Evolutionary conservation across 139 green algal genomes (phyloP).

Genomic region (Dunaliella primolecta): DNA sequence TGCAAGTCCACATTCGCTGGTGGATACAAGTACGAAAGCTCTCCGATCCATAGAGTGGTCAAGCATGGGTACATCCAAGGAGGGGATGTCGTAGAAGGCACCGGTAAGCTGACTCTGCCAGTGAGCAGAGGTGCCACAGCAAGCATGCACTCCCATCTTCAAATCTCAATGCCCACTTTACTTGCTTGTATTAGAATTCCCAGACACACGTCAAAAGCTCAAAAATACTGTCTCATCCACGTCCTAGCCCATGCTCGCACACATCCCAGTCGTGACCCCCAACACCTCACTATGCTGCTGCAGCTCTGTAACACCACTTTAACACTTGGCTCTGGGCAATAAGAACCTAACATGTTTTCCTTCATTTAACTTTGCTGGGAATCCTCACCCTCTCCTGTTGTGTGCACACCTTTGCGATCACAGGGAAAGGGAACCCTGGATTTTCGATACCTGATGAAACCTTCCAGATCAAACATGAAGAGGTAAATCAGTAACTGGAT

Average conservation of each 20-base stretch:
- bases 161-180: background rate
- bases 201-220: background rate
- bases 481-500: background rate
- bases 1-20: conserved; percentile 1
- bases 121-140: no score
- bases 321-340: background rate
- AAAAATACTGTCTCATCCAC: background rate
- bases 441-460: conserved; percentile 41
- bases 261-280: no score
- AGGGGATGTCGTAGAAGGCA: conserved; percentile 44
- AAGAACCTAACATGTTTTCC: background rate
- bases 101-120: no score
- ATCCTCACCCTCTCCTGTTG: background rate
- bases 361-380: background rate
- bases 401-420: background rate
- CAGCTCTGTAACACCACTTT: no score
- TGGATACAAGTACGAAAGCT: conserved; percentile 14
- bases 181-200: background rate
- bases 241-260: background rate
- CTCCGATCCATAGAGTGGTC: conserved; percentile 26
- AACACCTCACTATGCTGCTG: no score
- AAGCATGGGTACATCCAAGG: conserved; percentile 32
- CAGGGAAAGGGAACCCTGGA: conserved; percentile 39
- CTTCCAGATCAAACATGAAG: conserved; percentile 40
- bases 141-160: background rate